These are phyloP conservation scores for Talaromyces stipitatus DNA, from an alignment of 495 filamentous ascomycete genomes.

Conservation along the genomic window DNA sequence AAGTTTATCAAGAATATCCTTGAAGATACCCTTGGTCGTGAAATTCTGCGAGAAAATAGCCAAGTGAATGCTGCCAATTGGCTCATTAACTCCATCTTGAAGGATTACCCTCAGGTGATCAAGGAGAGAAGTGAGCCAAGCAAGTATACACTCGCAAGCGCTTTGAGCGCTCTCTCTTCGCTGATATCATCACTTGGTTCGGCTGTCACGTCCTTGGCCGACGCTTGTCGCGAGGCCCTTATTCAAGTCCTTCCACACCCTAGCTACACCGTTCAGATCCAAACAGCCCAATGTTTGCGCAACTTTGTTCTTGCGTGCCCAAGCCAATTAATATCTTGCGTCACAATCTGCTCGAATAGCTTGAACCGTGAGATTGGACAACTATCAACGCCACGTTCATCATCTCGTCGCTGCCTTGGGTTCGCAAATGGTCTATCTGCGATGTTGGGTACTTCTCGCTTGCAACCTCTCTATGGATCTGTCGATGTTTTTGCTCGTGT, in stretches of 20 bases:
- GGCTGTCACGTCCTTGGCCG: slow-evolving; percentile 66
- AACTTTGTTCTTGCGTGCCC: slow-evolving; percentile 85
- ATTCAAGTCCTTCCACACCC: slow-evolving; percentile 90
- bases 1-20: slow-evolving; percentile 79
- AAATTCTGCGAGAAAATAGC: slow-evolving; percentile 80
- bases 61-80: slow-evolving; percentile 73
- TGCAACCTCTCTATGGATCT: slow-evolving; percentile 88
- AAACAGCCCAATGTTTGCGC: slow-evolving; percentile 76
- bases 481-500: slow-evolving; percentile 92
- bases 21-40: slow-evolving; percentile 73
- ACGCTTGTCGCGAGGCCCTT: slow-evolving; percentile 76
- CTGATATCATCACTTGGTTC: slow-evolving; percentile 76
- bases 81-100: slow-evolving; percentile 81
- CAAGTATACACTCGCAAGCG: slow-evolving; percentile 74
- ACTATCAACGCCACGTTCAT: slow-evolving; percentile 66
- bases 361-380: slow-evolving; percentile 77
- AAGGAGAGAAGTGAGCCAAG: slow-evolving; percentile 86
- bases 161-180: slow-evolving; percentile 72
- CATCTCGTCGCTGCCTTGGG: slow-evolving; percentile 77
- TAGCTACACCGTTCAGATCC: slow-evolving; percentile 91
- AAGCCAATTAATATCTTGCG: slow-evolving; percentile 80
- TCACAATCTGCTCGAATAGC: slow-evolving; percentile 96
- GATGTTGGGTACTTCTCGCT: slow-evolving; percentile 78
- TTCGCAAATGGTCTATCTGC: slow-evolving; percentile 92
- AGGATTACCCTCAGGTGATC: slow-evolving; percentile 88